Percentiles rank a stretch among this genome's conserved stretches.
Evolutionary conservation across 2,329 filamentous ascomycete species (phyloP).

Genomic region (Colletotrichum graminicola): DNA sequence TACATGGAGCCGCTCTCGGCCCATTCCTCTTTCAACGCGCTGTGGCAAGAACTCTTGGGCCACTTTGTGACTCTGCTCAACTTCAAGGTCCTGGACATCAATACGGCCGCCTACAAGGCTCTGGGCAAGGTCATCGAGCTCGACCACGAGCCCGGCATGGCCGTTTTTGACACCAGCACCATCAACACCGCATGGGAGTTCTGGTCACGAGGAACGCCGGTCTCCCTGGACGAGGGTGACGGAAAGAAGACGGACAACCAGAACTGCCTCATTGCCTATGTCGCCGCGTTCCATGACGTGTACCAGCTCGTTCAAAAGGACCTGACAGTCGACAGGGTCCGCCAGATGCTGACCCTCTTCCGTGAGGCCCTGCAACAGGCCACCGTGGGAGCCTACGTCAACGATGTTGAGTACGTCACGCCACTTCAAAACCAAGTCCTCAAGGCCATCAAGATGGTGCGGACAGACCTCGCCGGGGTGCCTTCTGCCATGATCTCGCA

Average conservation of each 20-base stretch:
- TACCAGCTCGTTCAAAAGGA: slow-evolving; percentile 79
- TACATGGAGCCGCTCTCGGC: slow-evolving; percentile 80
- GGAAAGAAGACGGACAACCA: slow-evolving; percentile 74
- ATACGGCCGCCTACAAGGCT: slow-evolving; percentile 77
- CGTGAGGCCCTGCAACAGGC: slow-evolving; percentile 78
- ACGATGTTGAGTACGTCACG: slow-evolving; percentile 80
- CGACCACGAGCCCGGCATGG: slow-evolving; percentile 62
- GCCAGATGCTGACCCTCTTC: slow-evolving; percentile 78
- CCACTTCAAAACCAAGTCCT: slow-evolving; percentile 78
- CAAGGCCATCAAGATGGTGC: slow-evolving; percentile 74
- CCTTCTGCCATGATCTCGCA: slow-evolving; percentile 77
- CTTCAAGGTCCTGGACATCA: slow-evolving; percentile 76
- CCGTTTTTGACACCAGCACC: slow-evolving; percentile 64
- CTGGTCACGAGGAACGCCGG: slow-evolving; percentile 76
- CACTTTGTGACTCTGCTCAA: slow-evolving; percentile 76
- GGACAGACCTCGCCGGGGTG: slow-evolving; percentile 73
- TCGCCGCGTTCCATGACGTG: slow-evolving; percentile 79
- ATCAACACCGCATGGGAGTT: slow-evolving; percentile 75
- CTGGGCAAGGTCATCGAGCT: slow-evolving; percentile 71
- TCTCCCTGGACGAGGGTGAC: slow-evolving; percentile 51
- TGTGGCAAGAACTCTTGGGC: slow-evolving; percentile 81
- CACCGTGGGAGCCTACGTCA: slow-evolving; percentile 74
- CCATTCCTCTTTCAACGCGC: slow-evolving; percentile 74
- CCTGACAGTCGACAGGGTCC: slow-evolving; percentile 72
- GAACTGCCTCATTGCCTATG: slow-evolving; percentile 86